Conservation (phyloP, 2,329 filamentous ascomycete genomes). For the Scedosporium apiospermum region DNA sequence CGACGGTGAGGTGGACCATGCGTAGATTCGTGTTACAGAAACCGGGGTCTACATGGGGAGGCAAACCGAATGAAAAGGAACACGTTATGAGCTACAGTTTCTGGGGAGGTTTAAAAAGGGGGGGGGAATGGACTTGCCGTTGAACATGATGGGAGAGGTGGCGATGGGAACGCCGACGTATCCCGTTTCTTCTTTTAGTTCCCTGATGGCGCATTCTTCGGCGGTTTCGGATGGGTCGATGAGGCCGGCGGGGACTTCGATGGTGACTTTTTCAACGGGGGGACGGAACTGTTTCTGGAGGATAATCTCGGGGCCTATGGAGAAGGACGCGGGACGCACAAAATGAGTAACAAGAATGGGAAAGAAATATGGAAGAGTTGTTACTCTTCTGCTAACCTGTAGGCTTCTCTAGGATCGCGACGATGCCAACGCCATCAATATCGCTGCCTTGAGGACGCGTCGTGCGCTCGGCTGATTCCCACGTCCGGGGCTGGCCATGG, state of each 20-base stretch:
- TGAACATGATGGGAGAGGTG: conserved; percentile 58
- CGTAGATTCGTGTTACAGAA: conserved; percentile 59
- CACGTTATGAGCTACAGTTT: neutral
- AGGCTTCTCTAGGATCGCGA: conserved; percentile 54
- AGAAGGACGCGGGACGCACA: neutral
- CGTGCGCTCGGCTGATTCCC: conserved; percentile 65
- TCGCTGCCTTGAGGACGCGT: conserved; percentile 52
- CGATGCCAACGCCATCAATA: conserved; percentile 65
- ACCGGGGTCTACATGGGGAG: conserved; percentile 37
- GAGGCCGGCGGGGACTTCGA: conserved; percentile 57
- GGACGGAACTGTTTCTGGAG: conserved; percentile 61
- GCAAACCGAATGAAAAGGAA: neutral
- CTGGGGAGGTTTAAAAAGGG: neutral
- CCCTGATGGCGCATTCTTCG: conserved; percentile 52
- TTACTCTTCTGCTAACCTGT: conserved; percentile 22
- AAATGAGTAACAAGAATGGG: neutral
- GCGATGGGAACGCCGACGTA: conserved; percentile 47
- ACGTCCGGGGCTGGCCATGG: conserved; percentile 47
- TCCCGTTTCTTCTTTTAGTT: conserved; percentile 58
- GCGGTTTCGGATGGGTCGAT: conserved; percentile 53
- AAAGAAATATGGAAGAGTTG: neutral
- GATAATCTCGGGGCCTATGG: conserved; percentile 41
- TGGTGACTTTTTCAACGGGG: conserved; percentile 47
- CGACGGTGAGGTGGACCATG: conserved; percentile 65
- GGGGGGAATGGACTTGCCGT: conserved; percentile 27